Evolutionary conservation across 352 stramenopile species (phyloP).

Genomic region (Hyphochytrium catenoides): DNA sequence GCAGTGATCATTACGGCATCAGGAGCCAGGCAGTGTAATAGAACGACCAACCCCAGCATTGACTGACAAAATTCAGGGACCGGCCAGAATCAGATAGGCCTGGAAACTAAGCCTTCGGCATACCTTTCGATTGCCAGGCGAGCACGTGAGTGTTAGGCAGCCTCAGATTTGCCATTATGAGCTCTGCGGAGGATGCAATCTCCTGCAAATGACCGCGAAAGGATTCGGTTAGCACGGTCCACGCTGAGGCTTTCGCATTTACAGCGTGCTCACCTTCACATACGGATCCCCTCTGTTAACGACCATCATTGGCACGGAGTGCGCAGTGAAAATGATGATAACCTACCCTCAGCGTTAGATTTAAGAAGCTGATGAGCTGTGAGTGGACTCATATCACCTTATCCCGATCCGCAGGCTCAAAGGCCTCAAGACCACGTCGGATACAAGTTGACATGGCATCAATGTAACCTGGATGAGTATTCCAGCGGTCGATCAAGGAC

Average conservation of each 20-base stretch:
- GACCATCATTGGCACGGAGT: slow-evolving; percentile 66
- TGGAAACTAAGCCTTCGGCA: background rate
- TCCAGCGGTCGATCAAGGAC: slow-evolving; percentile 72
- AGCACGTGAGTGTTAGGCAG: slow-evolving; percentile 55
- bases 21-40: too few species aligned
- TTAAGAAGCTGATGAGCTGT: background rate
- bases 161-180: slow-evolving; percentile 35
- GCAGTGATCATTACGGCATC: too few species aligned
- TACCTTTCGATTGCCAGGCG: slow-evolving; percentile 83
- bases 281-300: slow-evolving; percentile 68
- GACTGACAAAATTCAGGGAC: too few species aligned
- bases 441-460: slow-evolving; percentile 74
- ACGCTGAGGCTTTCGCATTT: slow-evolving; percentile 9
- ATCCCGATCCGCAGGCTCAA: slow-evolving; percentile 61
- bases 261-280: slow-evolving; percentile 17
- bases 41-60: too few species aligned
- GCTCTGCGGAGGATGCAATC: slow-evolving; percentile 38
- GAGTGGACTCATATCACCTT: slow-evolving; percentile 17
- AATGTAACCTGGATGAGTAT: slow-evolving; percentile 86
- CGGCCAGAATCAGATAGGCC: background rate
- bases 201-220: too few species aligned
- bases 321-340: slow-evolving; percentile 68
- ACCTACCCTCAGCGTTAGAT: slow-evolving; percentile 9
- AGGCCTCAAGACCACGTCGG: slow-evolving; percentile 66
- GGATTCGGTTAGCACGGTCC: too few species aligned